Base-by-base conservation (phyloP, 345 rosid genomes). In the Fremontodendron californicum region DNA sequence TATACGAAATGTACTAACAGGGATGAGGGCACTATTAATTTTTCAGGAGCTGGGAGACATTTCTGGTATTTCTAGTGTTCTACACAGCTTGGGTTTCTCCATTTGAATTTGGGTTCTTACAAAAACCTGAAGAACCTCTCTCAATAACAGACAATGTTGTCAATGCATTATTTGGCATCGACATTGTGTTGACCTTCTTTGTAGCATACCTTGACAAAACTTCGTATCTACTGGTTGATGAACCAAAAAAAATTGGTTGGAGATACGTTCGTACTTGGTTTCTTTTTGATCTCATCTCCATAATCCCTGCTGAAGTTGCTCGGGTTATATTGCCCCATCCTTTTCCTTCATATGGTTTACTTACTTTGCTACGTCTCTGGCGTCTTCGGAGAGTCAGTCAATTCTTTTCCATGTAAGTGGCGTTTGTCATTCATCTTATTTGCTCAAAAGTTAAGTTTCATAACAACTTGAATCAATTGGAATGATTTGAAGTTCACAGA, bases 71-170 rank as follows among this genome's bases (percentile, higher is more conserved):
- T 71, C 78, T 94, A 16, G 98, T 94, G 29, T 85, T 91, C 78
- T 94, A 94, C 82, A 91, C 95, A 1, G 95, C 97, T 29, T 94
- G 98, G 98, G 98, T 87, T 4, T 93, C 95, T 0, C 97, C 98
- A 1, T 94, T 93, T 74, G 98, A 91, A 69, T 90, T 91, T 4
- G 98, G 97, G 3, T 94, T 86, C 77, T 75, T 93, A 15, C 78
- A 69, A 7, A 83, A 27, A 52, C 98, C 98, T 2, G 45, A 49
- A 2, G 64, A 82, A 54, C 81, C 82, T 27, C 90, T 94, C 0
- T 81, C 88, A 3, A 76, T 86, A 35, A 48, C 82, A 1, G 97
- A 93, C 64, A 93, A 91, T 21, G 70, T 86, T 12, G 97, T 94
- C 11, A 91, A 93, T 54, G 90, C 85, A 4, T 79, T 90, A 21